Evolutionary conservation across 2,329 filamentous ascomycete genomes (phyloP).

Genomic region (Mycocentrospora acerina): DNA sequence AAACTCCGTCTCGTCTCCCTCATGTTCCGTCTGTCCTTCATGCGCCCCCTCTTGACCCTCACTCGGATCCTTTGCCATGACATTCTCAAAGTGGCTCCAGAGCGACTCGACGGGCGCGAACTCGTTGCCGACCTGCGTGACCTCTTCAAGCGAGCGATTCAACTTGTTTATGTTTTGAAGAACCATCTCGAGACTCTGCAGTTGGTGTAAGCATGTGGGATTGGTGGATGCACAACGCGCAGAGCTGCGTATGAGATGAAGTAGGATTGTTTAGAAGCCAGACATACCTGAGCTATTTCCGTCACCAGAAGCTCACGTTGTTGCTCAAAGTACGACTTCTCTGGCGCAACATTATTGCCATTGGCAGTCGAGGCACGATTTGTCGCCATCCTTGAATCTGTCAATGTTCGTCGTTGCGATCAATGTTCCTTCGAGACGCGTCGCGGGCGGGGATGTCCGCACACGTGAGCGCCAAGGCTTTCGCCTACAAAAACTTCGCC

Average conservation of each 20-base stretch:
- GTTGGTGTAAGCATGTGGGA: conserved; percentile 2
- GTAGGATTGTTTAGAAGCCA: conserved; percentile 37
- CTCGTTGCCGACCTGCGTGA: conserved; percentile 93
- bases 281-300: conserved; percentile 68
- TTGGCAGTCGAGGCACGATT: conserved; percentile 22
- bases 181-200: conserved; percentile 77
- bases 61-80: conserved; percentile 76
- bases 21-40: conserved; percentile 25
- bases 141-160: conserved; percentile 87
- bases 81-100: conserved; percentile 95
- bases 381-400: conserved; percentile 21
- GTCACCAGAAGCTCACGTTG: conserved; percentile 71
- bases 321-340: conserved; percentile 67
- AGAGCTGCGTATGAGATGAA: conserved; percentile 6
- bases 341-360: conserved; percentile 15
- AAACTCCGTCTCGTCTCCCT: conserved; percentile 19
- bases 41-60: conserved; percentile 32
- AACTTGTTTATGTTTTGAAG: conserved; percentile 95
- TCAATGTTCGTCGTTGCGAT: conserved; percentile 1
- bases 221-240: no score
- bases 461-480: conserved; percentile 10
- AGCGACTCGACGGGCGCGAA: conserved; percentile 95
- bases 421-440: conserved; percentile 10
- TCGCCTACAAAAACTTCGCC: conserved; percentile 20
- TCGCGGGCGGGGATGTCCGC: conserved; percentile 1